These are phyloP conservation scores for Mollisia scopiformis DNA, from an alignment of 2,329 filamentous ascomycete genomes.

Conservation along the genomic window DNA sequence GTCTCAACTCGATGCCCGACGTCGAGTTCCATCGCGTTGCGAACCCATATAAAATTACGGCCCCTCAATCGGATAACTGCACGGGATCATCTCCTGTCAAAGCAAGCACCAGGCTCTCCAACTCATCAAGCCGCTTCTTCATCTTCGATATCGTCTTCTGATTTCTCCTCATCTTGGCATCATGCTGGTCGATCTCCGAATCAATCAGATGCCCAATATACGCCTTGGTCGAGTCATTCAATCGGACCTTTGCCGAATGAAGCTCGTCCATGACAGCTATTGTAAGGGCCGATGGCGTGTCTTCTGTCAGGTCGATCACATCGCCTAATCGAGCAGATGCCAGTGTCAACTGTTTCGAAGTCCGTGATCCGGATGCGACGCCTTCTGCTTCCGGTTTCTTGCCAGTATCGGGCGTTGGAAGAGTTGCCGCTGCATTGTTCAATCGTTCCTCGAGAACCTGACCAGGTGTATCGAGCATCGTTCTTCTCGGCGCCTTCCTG, in stretches of 20 bases:
- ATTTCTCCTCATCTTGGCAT: neutral
- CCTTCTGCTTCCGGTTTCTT: neutral
- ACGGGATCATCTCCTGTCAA: neutral
- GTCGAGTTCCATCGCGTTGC: no score
- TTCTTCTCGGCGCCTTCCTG: neutral
- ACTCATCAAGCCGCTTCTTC: neutral
- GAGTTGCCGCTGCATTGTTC: neutral
- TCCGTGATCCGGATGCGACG: neutral
- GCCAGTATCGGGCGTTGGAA: constrained; percentile 4
- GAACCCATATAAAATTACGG: no score
- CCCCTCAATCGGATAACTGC: neutral
- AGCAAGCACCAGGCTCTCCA: constrained; percentile 3
- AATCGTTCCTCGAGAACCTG: neutral
- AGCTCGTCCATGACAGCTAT: neutral
- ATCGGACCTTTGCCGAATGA: neutral
- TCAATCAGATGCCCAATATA: neutral
- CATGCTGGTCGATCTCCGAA: neutral
- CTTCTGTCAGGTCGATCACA: neutral
- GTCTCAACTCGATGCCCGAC: no score
- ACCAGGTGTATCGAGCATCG: neutral
- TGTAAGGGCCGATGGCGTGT: neutral
- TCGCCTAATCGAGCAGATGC: neutral
- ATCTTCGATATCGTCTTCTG: neutral
- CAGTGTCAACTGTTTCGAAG: neutral
- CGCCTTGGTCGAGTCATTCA: neutral